phyloP scores from a whole-genome alignment of 257 asterid genomes.

The Solanum tarapatanum region DNA sequence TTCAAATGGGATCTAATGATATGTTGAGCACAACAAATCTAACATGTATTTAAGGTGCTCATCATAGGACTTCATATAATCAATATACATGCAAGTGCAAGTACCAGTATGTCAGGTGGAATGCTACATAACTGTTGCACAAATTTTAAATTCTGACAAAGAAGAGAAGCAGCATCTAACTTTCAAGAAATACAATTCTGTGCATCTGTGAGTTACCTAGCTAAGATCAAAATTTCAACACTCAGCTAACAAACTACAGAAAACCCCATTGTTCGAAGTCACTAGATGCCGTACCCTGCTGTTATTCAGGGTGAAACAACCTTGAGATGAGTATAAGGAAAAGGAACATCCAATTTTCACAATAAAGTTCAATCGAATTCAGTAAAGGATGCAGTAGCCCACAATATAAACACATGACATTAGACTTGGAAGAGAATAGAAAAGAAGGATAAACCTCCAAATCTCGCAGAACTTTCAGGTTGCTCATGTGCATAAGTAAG shows the following conservation, averaged over 20 bases:
- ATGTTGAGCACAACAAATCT: not conserved
- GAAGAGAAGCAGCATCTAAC: not conserved
- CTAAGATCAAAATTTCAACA: not conserved
- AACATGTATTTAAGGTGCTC: not conserved
- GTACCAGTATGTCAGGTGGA: not conserved
- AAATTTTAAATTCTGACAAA: not conserved
- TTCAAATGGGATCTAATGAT: not conserved
- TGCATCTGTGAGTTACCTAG: not conserved
- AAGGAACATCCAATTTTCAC: not conserved
- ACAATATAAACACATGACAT: not conserved
- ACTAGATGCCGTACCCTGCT: not conserved
- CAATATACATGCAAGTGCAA: not conserved
- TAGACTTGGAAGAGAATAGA: not conserved
- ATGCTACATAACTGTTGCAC: not conserved
- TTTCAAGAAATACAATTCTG: not conserved
- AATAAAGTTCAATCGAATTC: not conserved
- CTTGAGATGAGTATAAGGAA: not conserved
- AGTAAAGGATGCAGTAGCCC: not conserved
- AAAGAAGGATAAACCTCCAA: slow-evolving; percentile 62
- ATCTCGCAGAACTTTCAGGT: slow-evolving; percentile 79
- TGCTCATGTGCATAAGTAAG: slow-evolving; percentile 94
- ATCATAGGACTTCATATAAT: not conserved
- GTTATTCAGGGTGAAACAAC: not conserved
- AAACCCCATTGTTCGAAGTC: not conserved
- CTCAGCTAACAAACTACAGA: not conserved